Base-by-base conservation (phyloP, 495 filamentous ascomycete species). In the Xylaria telfairii region DNA sequence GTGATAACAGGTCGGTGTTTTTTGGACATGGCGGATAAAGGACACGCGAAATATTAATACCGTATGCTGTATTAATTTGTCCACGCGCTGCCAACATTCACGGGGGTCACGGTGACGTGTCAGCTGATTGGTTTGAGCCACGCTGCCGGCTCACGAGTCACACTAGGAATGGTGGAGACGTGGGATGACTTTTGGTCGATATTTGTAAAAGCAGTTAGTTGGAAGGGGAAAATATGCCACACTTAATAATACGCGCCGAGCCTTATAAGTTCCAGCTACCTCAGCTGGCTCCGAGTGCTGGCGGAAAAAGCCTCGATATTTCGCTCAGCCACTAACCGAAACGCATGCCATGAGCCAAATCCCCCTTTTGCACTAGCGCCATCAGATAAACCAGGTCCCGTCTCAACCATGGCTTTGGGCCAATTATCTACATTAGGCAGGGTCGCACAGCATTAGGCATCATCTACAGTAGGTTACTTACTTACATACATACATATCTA, bases 341-440 rank as follows among this genome's bases (percentile, higher is more conserved):
- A 49, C 46, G 64, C 47, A 30, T 66, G 47, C 42, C 47, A 42
- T 9, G 30, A 34, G 46, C 47, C 21, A 30, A 21, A 39, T 9
- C 3, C 47, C 26, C 46, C n/a, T 53, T 66, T 56, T 30, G 24
- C 12, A 28, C 30, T 78, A 78, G 76, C 65, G 72, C 74, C 76
- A 78, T 78, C 76, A 76, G 76, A 78, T 78, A 78, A 78, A 10
- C 39, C 12, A 5, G 6, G 26, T 1, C 28, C 39, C 10, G 24
- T 51, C 19, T n/a, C 28, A 34, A 6, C 59, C 37, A 59, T 21
- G 30, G 56, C 30, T 59, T 59, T 37, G 56, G 56, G 56, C 56
- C 56, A 59, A 59, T 59, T 21, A 59, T 34, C 28, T 59, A 21
- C n/a, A 15, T n/a, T 19, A 34, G 53, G 13, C 17, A n/a, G 4